Evolutionary conservation across 2,329 filamentous ascomycete genomes (phyloP), one percentile per base, ranked within the genome.

Genomic region (Xylariaceae sp.): DNA sequence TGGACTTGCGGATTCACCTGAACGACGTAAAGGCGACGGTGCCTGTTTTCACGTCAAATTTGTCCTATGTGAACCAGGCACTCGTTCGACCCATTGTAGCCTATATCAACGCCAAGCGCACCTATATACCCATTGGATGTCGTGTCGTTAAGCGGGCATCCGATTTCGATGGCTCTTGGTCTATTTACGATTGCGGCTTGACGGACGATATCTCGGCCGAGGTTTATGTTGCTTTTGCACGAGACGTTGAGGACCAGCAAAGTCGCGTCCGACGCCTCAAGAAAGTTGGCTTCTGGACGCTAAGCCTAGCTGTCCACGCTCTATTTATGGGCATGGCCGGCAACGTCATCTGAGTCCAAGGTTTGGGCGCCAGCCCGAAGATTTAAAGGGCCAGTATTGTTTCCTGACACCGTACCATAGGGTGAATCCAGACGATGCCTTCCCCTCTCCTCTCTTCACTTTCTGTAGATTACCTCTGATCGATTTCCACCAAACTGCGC

Each of bases 121-220:
- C 92, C 0, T 97, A 96, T 67, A 97, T 99, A 41, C 94, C 94
- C 22, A 90, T 99, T 64, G 88, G 87, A 63, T 97, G 94, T 73
- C 87, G 92, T 56, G 89, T 99, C 46, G 90, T 97, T 60, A 99
- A 99, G 75, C 84, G 85, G 6, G 81, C 85, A 16, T 81, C 81
- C 55, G 94, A 99, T 69, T 99, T 99, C 66, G 89, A 97, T 69
- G 94, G 94, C 32, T 89, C 88, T 63, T 97, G 94, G 94, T 92
- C 92, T 3, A 80, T 95, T 26, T 97, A 88, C 68, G 94, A 99
- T 71, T 94, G 88, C 65, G 92, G 91, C 1, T 75, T 99, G 49
- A 90, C 97, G 86, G 89, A 95, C 65, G 94, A 99, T 71, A 76
- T 95, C 57, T 92, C 88, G 6, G 89, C 88, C 60, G 94, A 96